Percentiles rank a stretch among this genome's conserved stretches.
Evolutionary conservation across 1,284 basidiomycete species (phyloP).

Genomic region (Ganoderma resinaceum): DNA sequence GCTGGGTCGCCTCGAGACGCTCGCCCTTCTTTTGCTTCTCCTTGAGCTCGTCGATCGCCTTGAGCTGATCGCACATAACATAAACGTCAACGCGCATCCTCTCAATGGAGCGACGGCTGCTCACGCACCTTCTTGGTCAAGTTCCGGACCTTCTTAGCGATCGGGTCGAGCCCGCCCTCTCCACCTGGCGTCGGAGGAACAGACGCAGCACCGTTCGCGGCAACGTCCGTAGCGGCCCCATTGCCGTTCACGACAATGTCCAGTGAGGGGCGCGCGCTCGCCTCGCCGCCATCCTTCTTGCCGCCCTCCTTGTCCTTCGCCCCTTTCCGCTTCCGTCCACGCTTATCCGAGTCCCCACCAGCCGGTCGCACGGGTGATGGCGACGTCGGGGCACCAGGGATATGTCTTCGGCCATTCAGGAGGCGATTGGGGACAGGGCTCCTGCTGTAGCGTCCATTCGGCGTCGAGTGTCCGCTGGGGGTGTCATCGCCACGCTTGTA

Average conservation of each 20-base stretch:
- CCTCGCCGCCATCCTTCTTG: slow-evolving; percentile 33
- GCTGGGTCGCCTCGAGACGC: slow-evolving; percentile 89
- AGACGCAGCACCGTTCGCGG: slow-evolving; percentile 39
- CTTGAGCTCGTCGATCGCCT: slow-evolving; percentile 96
- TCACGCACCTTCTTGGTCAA: slow-evolving; percentile 83
- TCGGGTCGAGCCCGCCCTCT: slow-evolving; percentile 74
- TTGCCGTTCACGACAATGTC: slow-evolving; percentile 44
- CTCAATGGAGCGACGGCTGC: slow-evolving; percentile 1
- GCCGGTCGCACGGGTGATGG: slow-evolving; percentile 53
- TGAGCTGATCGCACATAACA: slow-evolving; percentile 63
- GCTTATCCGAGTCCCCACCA: slow-evolving; percentile 46
- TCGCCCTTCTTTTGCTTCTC: slow-evolving; percentile 89
- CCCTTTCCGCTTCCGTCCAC: slow-evolving; percentile 62
- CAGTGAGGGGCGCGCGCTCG: slow-evolving; percentile 43
- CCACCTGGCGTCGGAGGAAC: slow-evolving; percentile 64
- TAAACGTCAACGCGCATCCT: background rate
- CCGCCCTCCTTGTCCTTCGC: slow-evolving; percentile 50
- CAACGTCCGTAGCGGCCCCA: slow-evolving; percentile 33
- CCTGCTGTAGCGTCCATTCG: slow-evolving; percentile 63
- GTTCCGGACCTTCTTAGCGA: slow-evolving; percentile 92
- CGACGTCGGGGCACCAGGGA: slow-evolving; percentile 72
- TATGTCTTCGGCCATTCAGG: slow-evolving; percentile 53
- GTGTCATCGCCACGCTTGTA: slow-evolving; percentile 89
- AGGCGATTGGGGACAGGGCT: slow-evolving; percentile 60
- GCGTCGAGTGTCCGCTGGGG: slow-evolving; percentile 65